Evolutionary conservation across 2,329 filamentous ascomycete genomes (phyloP), one percentile per base, ranked within the genome.

Genomic region (Ascochyta lentis): DNA sequence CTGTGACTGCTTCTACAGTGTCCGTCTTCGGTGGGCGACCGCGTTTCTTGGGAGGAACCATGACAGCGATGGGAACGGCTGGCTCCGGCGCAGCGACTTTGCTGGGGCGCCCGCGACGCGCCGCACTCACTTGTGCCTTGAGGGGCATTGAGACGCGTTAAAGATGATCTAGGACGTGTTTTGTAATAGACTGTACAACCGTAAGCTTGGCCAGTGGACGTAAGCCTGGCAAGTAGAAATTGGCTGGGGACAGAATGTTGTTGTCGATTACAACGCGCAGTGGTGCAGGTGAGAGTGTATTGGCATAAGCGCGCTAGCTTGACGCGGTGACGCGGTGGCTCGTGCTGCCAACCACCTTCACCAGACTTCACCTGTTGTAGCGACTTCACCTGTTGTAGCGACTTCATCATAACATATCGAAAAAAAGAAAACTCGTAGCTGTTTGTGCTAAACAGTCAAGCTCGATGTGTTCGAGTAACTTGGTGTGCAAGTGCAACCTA

Each of bases 11-110:
- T 1, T 48, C 51, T 8, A 43, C 35, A 3, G 44, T 35, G 12
- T 49, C 48, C 3, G 37, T 16, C 46, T 57, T 65, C 3, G 64
- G 46, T n/a, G 61, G 41, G 49, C 65, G 65, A 45, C 61, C 62
- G 49, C 63, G 62, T 54, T 61, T 66, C 39, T 55, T 54, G 6
- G 58, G 15, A 8, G 50, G 15, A 10, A 34, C 35, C 26, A 52
- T 46, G 8, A 22, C 34, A 33, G 54, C 51, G 19, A 59, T 34
- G 13, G 60, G 48, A 4, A 44, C 31, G 9, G 54, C 49, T 22
- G 50, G 27, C 38, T 44, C 33, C n/a, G 41, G 16, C 22, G 52
- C 57, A 16, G 58, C 58, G 9, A 38, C 47, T 29, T 39, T 54
- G 38, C 59, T 59, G n/a, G 63, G 61, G 23, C 61, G 59, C 19